phyloP scores from a whole-genome alignment of 768 basidiomycete species.

The Lactifluus subvellereus region DNA sequence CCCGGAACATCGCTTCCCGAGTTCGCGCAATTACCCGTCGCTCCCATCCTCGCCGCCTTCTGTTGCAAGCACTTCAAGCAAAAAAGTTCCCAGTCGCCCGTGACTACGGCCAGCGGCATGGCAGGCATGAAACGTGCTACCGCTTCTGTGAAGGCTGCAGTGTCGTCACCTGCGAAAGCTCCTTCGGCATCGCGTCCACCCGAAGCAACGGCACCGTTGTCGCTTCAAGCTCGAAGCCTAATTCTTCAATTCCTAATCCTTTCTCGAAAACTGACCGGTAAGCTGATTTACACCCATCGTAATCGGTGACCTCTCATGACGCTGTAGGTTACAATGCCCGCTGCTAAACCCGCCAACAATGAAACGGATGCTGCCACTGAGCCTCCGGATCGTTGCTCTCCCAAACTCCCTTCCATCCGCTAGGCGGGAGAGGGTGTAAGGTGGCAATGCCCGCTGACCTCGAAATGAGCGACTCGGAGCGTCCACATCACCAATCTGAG shows the following conservation, averaged over 20 bases:
- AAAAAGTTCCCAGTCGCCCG: conserved; percentile 22
- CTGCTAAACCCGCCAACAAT: conserved; percentile 22
- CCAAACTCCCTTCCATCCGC: conserved; percentile 31
- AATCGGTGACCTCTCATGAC: conserved; percentile 52
- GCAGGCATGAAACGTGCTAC: conserved; percentile 25
- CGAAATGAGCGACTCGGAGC: too few species aligned
- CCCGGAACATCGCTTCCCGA: conserved; percentile 71
- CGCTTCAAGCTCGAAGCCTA: conserved; percentile 17
- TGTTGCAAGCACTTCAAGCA: conserved; percentile 15
- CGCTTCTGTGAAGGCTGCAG: conserved; percentile 5
- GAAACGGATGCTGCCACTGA: conserved; percentile 23
- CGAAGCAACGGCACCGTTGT: conserved; percentile 22
- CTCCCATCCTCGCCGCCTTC: conserved; percentile 20
- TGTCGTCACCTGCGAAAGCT: conserved; percentile 31
- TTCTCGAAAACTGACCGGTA: conserved; percentile 60
- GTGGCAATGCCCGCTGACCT: too few species aligned
- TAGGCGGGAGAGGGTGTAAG: too few species aligned
- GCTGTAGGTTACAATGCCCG: conserved; percentile 39
- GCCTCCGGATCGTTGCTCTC: conserved; percentile 26
- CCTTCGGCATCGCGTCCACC: conserved; percentile 26
- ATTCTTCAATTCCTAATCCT: conserved; percentile 27
- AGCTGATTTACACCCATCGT: conserved; percentile 31
- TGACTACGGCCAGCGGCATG: conserved; percentile 31
- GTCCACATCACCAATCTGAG: too few species aligned
- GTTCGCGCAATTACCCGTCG: conserved; percentile 55